Evolutionary conservation across 169 alveolate genomes (phyloP), one percentile per base, ranked within the genome.

Genomic region (Prorocentrum cordatum): DNA sequence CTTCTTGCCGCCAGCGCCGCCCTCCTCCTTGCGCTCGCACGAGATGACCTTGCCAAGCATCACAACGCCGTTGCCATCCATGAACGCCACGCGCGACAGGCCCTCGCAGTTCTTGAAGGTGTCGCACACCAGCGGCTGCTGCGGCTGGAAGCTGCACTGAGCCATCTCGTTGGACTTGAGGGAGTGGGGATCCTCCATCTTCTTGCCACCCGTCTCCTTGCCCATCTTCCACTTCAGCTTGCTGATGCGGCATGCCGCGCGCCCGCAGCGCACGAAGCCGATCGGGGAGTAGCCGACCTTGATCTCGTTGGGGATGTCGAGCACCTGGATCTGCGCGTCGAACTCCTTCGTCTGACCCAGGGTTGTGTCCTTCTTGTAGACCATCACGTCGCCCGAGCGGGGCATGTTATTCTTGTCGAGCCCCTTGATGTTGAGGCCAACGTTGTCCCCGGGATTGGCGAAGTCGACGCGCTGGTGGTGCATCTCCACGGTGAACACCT

Each of bases 361-460:
- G 90, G 98, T 98, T 94, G 96, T 98, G 93, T 96, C 95, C 95
- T 96, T 96, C 66, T 96, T 93, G 94, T 96, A 98, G 39, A 97
- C 95, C 67, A 97, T 98, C 58, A 96, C 99, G 93, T 93, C 95
- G 75, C 99, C 99, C 18, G 61, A 2, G 92, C 98, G 95, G 91
- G 95, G 95, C 83, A 97, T 95, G 94, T 97, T 98, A 93, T 97
- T 95, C 86, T 96, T 97, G 47, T 98, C 93, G 47, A 97, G 95
- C 94, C 95, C 94, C 96, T 97, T 96, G 62, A 97, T 97, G 94
- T 96, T 97, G 96, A 98, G 96, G 58, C 99, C 99, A 80, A 98
- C 99, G 92, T 97, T 97, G 94, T 97, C 99, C 77, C 99, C 99
- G 32, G 99, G 99, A 82, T 92, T 93, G 54, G 99, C 99, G 89